Conservation (phyloP, 2,329 filamentous ascomycete species). For the Sporothrix mexicana region DNA sequence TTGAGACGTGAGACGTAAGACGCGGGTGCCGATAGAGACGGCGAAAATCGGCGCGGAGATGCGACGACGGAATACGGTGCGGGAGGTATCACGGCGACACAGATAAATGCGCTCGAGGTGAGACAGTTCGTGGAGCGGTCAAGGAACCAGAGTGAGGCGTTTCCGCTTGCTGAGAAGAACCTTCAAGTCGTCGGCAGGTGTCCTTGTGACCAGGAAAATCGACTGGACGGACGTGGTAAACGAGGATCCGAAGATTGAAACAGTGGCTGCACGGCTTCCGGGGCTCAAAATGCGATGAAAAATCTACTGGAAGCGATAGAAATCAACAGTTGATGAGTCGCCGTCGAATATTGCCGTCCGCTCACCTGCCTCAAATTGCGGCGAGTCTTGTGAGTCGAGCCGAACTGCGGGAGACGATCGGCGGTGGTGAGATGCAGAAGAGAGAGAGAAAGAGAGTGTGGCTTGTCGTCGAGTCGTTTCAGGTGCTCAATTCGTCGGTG, state of each 20-base stretch:
- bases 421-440: constrained; percentile 6
- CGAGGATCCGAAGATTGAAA: neutral
- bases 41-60: neutral
- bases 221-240: neutral
- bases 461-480: constrained; percentile 19
- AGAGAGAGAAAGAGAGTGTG: neutral
- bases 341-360: neutral
- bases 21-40: neutral
- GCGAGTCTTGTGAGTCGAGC: constrained; percentile 19
- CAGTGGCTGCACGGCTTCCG: neutral
- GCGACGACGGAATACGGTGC: neutral
- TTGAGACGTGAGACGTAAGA: neutral
- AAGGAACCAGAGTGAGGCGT: neutral
- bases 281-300: neutral
- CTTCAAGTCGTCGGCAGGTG: neutral
- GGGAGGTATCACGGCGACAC: neutral
- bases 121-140: neutral
- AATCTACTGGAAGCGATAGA: neutral
- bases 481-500: neutral
- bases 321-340: neutral
- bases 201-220: constrained; percentile 16
- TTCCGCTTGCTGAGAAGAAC: neutral
- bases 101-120: neutral
- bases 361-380: constrained; percentile 5
- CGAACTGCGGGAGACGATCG: neutral